A percentile compares a stretch with the other conserved stretches of the same genome.
Evolutionary conservation across 139 green algal genomes (phyloP).

Genomic region (Edaphochlamys debaryana): DNA sequence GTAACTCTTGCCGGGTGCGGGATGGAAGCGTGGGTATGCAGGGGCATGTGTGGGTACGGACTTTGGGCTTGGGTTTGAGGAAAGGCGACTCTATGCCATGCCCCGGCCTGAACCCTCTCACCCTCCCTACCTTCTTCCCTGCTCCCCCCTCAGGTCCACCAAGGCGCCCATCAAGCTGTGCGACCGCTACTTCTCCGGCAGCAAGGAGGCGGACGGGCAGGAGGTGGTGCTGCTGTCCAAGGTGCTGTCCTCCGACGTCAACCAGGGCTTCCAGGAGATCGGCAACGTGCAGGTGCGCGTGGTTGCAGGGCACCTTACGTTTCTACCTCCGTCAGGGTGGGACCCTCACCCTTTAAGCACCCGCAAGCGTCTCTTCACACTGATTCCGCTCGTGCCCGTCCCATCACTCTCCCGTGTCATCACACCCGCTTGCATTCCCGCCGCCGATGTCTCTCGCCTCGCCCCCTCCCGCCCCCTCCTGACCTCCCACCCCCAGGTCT

Average conservation of each 20-base stretch:
- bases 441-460: neutral
- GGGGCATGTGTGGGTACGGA: too few relatives aligned
- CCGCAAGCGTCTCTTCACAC: neutral
- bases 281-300: constrained; percentile 73
- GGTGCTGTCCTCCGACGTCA: constrained; percentile 72
- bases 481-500: constrained; percentile 62
- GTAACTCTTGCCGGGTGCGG: too few relatives aligned
- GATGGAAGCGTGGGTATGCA: too few relatives aligned
- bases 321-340: too few relatives aligned
- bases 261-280: constrained; percentile 80
- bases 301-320: too few relatives aligned
- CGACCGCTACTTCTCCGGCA: constrained; percentile 58
- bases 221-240: constrained; percentile 74
- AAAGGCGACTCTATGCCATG: too few relatives aligned
- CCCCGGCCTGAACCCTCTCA: too few relatives aligned
- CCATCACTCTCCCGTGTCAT: neutral
- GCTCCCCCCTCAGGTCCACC: too few relatives aligned
- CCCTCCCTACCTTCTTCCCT: too few relatives aligned
- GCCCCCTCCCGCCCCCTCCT: neutral
- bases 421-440: neutral
- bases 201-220: constrained; percentile 45
- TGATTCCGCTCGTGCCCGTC: neutral
- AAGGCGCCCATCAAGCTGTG: constrained; percentile 90
- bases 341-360: too few relatives aligned
- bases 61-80: too few relatives aligned